Conservation (phyloP, 345 rosid genomes). For the Populus pruinosa region DNA sequence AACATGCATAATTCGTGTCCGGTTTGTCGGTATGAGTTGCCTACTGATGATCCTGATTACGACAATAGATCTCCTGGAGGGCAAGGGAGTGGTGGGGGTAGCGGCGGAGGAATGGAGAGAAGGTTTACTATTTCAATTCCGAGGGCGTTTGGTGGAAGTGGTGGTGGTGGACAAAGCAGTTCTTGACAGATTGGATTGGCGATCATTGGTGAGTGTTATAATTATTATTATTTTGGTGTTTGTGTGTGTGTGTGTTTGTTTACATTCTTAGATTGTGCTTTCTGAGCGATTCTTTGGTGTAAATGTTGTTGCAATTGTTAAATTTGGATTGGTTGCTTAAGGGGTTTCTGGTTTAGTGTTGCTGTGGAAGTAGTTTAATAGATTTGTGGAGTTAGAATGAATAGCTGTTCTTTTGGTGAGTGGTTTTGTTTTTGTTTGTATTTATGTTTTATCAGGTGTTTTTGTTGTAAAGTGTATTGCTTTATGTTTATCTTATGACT, state of each 20-base stretch:
- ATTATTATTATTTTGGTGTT: not conserved
- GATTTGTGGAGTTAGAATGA: not conserved
- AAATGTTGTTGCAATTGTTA: not conserved
- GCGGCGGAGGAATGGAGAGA: constrained; percentile 27
- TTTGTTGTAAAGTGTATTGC: not conserved
- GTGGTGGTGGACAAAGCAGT: constrained; percentile 29
- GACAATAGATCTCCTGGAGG: constrained; percentile 23
- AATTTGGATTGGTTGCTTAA: not conserved
- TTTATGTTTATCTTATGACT: not conserved
- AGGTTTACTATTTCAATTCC: constrained; percentile 40
- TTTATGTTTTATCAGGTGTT: not conserved
- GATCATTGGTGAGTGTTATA: not conserved
- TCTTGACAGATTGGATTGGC: constrained; percentile 1
- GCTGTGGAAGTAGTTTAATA: not conserved
- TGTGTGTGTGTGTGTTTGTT: not conserved
- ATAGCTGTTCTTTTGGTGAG: not conserved
- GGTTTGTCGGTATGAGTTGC: constrained; percentile 52
- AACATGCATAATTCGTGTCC: constrained; percentile 50
- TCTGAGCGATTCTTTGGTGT: not conserved
- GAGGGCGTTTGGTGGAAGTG: constrained; percentile 28
- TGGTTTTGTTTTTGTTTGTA: not conserved
- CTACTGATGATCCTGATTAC: constrained; percentile 43
- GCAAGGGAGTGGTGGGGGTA: constrained; percentile 21
- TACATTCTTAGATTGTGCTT: not conserved
- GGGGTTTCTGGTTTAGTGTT: not conserved